Base-by-base conservation (phyloP, 2,329 filamentous ascomycete species). In the Colletotrichum incanum region DNA sequence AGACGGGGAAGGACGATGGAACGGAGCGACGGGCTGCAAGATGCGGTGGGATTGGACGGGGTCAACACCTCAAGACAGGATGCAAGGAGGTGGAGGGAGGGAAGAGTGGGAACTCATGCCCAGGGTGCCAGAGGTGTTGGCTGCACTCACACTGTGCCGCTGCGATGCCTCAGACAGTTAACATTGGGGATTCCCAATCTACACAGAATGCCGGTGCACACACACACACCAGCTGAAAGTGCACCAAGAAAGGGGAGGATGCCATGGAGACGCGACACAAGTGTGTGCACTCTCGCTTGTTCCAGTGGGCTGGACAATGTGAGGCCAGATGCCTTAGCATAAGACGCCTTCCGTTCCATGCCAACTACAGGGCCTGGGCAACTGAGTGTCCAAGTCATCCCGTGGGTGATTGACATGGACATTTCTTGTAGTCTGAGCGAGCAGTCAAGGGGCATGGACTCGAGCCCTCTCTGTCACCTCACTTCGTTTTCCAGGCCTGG, bases 41-140 rank as follows among this genome's bases (percentile, higher is more conserved):
- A 66, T 60, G 54, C 54, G 39, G 34, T 56, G 47, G 67, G 31
- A 67, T 59, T 70, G 67, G 62, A 54, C 62, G 63, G 56, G 56
- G 50, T n/a, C 26, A 54, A 49, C 26, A 54, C 47, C 45, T 52
- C 49, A 23, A 52, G 49, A 23, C 43, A 28, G 43, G 28, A 58
- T 72, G 70, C 59, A 69, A 70, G 70, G 59, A 72, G 70, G 65
- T 72, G 69, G 65, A 65, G 64, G 28, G 47, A 63, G 39, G 23
- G 18, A 55, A 28, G 23, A 43, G 66, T 59, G 65, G 69, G n/a
- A 37, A 45, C 28, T 14, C 28, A 9, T 7, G 20, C 60, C 61
- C 26, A 50, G 59, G 20, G 41, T 52, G 39, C 34, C 23, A 47
- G 20, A 26, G 41, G 37, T 64, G 52, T 55, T 70, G 54, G 65